These are phyloP conservation scores for Fragaria iinumae DNA, from an alignment of 306 rosid species.

Conservation along the genomic window DNA sequence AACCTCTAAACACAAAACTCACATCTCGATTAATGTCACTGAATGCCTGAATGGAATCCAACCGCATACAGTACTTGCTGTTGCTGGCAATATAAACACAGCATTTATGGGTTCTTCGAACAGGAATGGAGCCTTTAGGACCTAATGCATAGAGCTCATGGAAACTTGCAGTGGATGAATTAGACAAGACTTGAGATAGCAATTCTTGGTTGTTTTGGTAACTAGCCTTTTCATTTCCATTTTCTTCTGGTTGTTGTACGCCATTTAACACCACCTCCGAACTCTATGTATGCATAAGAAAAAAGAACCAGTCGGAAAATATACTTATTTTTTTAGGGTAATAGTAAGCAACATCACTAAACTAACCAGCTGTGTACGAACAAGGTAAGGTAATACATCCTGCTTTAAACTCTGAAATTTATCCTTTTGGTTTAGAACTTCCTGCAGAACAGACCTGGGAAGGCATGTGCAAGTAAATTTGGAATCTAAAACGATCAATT, in stretches of 20 bases:
- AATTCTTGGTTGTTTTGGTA: conserved; percentile 61
- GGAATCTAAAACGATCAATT: conserved; percentile 20
- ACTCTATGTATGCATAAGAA: conserved; percentile 52
- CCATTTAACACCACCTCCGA: conserved; percentile 69
- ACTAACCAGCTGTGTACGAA: conserved; percentile 94
- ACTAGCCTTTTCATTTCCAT: conserved; percentile 60
- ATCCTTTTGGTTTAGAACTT: conserved; percentile 70
- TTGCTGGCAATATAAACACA: conserved; percentile 84
- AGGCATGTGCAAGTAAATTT: conserved; percentile 19
- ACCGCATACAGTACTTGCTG: conserved; percentile 76
- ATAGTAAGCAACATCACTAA: conserved; percentile 30
- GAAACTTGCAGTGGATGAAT: conserved; percentile 78
- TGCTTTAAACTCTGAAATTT: conserved; percentile 74
- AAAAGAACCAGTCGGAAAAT: conserved; percentile 40
- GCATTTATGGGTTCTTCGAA: conserved; percentile 74
- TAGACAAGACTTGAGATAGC: conserved; percentile 64
- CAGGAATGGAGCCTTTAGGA: conserved; percentile 46
- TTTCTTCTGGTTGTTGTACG: conserved; percentile 66
- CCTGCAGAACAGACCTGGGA: conserved; percentile 80
- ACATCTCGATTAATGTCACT: conserved; percentile 91
- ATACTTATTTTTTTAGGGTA: conserved; percentile 22
- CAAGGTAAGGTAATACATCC: conserved; percentile 94
- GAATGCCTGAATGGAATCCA: conserved; percentile 89
- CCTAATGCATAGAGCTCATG: conserved; percentile 50
- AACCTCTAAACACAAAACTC: conserved; percentile 42